These are phyloP conservation scores for Carex pumila DNA, from an alignment of 176 grass and related monocot species.

Conservation along the genomic window DNA sequence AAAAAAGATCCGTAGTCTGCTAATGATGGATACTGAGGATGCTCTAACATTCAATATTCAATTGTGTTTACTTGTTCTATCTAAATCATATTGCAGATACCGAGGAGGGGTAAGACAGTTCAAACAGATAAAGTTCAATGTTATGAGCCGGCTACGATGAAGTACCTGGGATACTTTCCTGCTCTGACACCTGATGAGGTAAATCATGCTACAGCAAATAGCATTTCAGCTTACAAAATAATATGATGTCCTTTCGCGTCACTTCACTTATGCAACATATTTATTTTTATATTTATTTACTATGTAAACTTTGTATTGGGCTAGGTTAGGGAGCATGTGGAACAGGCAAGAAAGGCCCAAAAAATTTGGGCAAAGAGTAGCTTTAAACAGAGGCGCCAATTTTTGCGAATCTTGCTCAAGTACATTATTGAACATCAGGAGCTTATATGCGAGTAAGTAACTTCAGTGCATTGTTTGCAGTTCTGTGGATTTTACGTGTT, in stretches of 20 bases:
- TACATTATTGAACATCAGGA: conserved; percentile 99
- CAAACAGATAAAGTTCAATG: conserved; percentile 79
- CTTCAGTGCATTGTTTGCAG: neutral
- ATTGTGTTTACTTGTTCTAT: neutral
- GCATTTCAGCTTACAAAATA: neutral
- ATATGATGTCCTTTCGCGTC: neutral
- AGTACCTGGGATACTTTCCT: conserved; percentile 79
- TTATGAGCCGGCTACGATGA: conserved; percentile 97
- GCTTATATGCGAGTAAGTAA: conserved; percentile 94
- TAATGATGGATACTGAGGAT: neutral
- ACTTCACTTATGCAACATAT: neutral
- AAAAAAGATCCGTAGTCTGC: neutral
- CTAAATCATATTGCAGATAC: conserved; percentile 47
- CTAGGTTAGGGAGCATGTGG: conserved; percentile 84
- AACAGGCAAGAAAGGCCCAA: conserved; percentile 90
- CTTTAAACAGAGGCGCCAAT: conserved; percentile 92
- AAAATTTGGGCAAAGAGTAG: conserved; percentile 87
- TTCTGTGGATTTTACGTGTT: neutral
- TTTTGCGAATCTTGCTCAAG: conserved; percentile 87
- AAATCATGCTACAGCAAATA: neutral
- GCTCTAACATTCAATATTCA: conserved; percentile 1
- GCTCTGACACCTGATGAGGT: conserved; percentile 82
- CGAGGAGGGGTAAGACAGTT: conserved; percentile 53
- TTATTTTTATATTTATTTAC: neutral
- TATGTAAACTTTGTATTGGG: conserved; percentile 7